These are phyloP conservation scores for Mycena chlorophos DNA, from an alignment of 768 basidiomycete species.

Conservation along the genomic window DNA sequence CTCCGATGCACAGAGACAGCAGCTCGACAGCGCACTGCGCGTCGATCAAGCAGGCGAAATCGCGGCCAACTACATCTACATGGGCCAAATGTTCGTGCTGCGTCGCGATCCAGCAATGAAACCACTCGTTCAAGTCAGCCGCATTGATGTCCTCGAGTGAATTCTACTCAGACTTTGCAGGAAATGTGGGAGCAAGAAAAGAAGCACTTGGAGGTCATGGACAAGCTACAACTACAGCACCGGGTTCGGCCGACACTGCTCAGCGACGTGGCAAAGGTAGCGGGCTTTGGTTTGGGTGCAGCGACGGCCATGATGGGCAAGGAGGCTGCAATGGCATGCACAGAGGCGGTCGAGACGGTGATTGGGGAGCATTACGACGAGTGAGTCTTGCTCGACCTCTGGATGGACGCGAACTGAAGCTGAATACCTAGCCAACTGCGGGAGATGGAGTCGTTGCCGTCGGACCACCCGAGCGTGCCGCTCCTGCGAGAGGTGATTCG, in stretches of 20 bases:
- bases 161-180: conserved; percentile 40
- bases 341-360: conserved; percentile 95
- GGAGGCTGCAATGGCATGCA: conserved; percentile 97
- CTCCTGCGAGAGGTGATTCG: conserved; percentile 68
- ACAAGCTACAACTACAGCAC: conserved; percentile 83
- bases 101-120: conserved; percentile 56
- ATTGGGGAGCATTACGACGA: conserved; percentile 99
- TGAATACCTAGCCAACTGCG: conserved; percentile 70
- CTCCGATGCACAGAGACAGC: conserved; percentile 45
- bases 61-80: conserved; percentile 95
- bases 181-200: conserved; percentile 98
- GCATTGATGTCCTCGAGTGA: background rate
- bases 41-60: conserved; percentile 96
- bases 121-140: conserved; percentile 72
- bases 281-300: conserved; percentile 85
- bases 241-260: conserved; percentile 80
- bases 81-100: conserved; percentile 79
- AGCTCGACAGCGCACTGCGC: conserved; percentile 69
- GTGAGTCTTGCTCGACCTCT: conserved; percentile 50
- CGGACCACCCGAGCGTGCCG: conserved; percentile 75
- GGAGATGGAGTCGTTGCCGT: conserved; percentile 61
- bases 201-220: conserved; percentile 85
- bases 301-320: conserved; percentile 85
- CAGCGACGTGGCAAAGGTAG: conserved; percentile 80
- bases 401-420: conserved; percentile 11